Evolutionary conservation across 768 basidiomycete species (phyloP).

Genomic region (Mycena leptocephala): DNA sequence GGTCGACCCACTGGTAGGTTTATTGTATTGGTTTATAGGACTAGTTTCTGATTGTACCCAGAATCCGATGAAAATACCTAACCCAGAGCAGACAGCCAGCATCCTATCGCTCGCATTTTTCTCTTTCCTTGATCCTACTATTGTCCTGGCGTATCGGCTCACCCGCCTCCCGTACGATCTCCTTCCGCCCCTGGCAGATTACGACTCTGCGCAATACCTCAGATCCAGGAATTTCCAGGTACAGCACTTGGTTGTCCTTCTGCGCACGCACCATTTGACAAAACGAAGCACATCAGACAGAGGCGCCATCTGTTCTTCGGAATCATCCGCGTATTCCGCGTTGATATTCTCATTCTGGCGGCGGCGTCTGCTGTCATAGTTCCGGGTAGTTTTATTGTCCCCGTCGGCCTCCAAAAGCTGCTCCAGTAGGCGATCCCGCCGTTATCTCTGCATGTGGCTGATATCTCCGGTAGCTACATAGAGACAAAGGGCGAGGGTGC

Average conservation of each 20-base stretch:
- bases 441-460: not conserved
- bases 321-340: conserved; percentile 56
- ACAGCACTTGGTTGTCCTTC: not conserved
- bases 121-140: conserved; percentile 69
- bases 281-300: not conserved
- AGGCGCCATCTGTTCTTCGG: conserved; percentile 53
- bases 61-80: conserved; percentile 50
- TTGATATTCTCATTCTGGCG: conserved; percentile 39
- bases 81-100: conserved; percentile 69
- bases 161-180: conserved; percentile 65
- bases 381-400: conserved; percentile 50
- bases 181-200: conserved; percentile 75
- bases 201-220: conserved; percentile 54
- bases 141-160: conserved; percentile 61
- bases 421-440: conserved; percentile 47
- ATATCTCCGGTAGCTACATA: conserved; percentile 61
- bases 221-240: conserved; percentile 12
- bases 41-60: conserved; percentile 19
- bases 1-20: conserved; percentile 61
- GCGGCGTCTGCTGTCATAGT: conserved; percentile 46
- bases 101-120: conserved; percentile 61
- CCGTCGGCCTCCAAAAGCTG: conserved; percentile 58
- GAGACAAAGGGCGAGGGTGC: conserved; percentile 69
- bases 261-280: no score
- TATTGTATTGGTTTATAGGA: not conserved